Evolutionary conservation across 257 asterid genomes (phyloP).

Genomic region (Ophiorrhiza pumila): DNA sequence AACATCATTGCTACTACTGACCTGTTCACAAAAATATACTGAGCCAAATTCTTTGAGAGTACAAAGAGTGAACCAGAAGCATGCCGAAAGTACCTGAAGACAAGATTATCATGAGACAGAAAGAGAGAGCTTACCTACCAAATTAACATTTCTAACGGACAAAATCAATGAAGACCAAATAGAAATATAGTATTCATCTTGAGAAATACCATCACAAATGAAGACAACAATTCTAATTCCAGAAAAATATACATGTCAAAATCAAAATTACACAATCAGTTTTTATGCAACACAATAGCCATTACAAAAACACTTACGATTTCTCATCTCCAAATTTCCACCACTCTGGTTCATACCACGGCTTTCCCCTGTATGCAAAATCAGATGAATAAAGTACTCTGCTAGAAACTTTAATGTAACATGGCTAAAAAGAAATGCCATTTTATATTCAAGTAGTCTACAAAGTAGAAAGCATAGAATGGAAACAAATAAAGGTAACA

Average conservation of each 20-base stretch:
- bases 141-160: not conserved
- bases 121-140: not conserved
- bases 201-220: not conserved
- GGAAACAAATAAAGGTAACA: not conserved
- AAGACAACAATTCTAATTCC: not conserved
- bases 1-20: constrained; percentile 24
- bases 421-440: not conserved
- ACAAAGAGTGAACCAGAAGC: constrained; percentile 69
- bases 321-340: constrained; percentile 97
- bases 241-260: not conserved
- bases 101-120: constrained; percentile 6
- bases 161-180: not conserved
- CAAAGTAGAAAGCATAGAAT: not conserved
- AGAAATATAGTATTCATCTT: not conserved
- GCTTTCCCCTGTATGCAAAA: constrained; percentile 65
- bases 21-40: constrained; percentile 80
- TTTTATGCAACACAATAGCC: not conserved
- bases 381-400: not conserved
- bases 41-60: constrained; percentile 68
- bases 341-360: constrained; percentile 97
- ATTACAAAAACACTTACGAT: constrained; percentile 48
- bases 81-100: constrained; percentile 86
- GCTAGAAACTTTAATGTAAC: not conserved
- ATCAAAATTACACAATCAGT: not conserved
- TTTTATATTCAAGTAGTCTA: not conserved